These are phyloP conservation scores for Paramecium biaurelia DNA, from an alignment of 73 alveolate genomes.

Conservation along the genomic window DNA sequence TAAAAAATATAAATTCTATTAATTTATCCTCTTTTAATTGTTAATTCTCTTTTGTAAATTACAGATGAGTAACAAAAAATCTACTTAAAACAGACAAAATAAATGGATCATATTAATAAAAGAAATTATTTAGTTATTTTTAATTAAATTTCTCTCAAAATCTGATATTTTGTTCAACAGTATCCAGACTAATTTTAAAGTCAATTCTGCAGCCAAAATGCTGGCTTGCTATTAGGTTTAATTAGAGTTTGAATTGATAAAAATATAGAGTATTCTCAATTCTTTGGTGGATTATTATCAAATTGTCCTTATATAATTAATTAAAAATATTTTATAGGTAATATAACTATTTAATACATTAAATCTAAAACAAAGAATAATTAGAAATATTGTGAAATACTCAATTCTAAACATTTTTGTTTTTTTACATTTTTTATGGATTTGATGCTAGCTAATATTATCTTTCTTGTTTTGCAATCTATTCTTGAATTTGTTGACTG, in stretches of 20 bases:
- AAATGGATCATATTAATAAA: too few relatives aligned
- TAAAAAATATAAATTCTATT: too few relatives aligned
- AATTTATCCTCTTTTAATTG: too few relatives aligned
- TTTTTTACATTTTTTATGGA: neutral
- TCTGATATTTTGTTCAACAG: too few relatives aligned
- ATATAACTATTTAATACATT: neutral
- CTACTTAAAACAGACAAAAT: too few relatives aligned
- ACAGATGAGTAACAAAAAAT: too few relatives aligned
- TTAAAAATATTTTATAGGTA: neutral
- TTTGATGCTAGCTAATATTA: neutral
- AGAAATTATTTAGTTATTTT: too few relatives aligned
- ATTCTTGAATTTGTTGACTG: neutral
- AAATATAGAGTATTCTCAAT: neutral
- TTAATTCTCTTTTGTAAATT: too few relatives aligned
- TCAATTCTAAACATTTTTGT: neutral
- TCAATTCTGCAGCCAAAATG: too few relatives aligned
- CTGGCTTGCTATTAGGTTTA: neutral
- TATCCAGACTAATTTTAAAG: too few relatives aligned
- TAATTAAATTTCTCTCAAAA: too few relatives aligned
- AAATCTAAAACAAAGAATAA: neutral
- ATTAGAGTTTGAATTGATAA: neutral
- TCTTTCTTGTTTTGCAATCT: neutral
- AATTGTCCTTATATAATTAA: neutral
- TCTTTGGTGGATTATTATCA: neutral
- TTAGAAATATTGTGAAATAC: neutral